Evolutionary conservation across 2,329 filamentous ascomycete genomes (phyloP), one percentile per base, ranked within the genome.

Genomic region (Microcyclospora pomicola): DNA sequence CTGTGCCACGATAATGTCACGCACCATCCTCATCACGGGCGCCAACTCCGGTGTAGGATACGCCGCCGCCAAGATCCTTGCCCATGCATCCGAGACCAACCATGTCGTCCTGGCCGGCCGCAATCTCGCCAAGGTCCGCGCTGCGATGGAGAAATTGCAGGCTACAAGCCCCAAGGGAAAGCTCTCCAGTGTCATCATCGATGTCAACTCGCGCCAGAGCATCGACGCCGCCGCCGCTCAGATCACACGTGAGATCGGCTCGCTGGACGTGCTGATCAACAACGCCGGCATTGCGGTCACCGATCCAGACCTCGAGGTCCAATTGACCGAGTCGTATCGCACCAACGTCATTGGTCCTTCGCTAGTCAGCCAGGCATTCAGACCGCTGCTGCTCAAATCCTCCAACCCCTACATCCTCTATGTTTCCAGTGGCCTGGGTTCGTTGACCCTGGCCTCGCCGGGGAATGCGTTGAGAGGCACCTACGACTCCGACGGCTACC

Each of bases 261-360:
- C 53, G 46, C 48, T 69, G 6, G 66, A 71, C 40, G 51, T 71
- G 27, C 51, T 71, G 1, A 49, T 68, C 42, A 67, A 70, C 50
- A 69, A 69, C 41, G 66, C 66, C 0, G 66, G 64, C 1, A 46
- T 52, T n/a, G 12, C 12, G 12, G 12, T n/a, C 12, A n/a, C 30
- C 12, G 14, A 31, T 15, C 14, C 14, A 9, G 12, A n/a, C 6
- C 30, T 31, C 6, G 30, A 31, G 14, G 4, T n/a, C 14, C 12
- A 68, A 35, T 61, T 59, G 0, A 42, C 61, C 42, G 63, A 58
- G 35, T 63, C 67, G 41, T 59, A 66, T 33, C 55, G 57, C 9
- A 58, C 62, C 31, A 69, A 69, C 40, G 45, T 68, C 9, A 49
- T 62, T 14, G 66, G 66, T 0, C 65, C 65, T 0, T 62, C 65